phyloP scores from a whole-genome alignment of 2,329 filamentous ascomycete genomes.

The Curvularia verruculosa region DNA sequence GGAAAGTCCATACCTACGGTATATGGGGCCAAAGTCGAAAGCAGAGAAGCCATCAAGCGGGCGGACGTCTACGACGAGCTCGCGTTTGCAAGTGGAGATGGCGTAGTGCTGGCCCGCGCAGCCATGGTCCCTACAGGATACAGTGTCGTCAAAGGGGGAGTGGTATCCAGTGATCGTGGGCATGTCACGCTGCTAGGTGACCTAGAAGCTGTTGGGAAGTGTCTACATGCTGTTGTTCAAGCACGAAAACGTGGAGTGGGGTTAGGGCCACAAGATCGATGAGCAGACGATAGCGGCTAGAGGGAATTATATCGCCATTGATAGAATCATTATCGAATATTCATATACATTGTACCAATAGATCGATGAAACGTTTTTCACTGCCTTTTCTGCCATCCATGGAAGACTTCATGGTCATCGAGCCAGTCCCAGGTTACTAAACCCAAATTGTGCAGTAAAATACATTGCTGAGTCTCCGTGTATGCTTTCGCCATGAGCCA shows the following conservation, averaged over 20 bases:
- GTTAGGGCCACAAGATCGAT: conserved; percentile 50
- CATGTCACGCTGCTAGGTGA: conserved; percentile 90
- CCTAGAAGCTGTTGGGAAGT: conserved; percentile 77
- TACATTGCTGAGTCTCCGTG: not conserved
- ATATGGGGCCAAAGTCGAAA: conserved; percentile 76
- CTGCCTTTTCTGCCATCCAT: not conserved
- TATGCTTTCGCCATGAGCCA: not conserved
- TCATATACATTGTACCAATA: not conserved
- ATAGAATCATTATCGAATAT: not conserved
- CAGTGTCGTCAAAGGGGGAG: conserved; percentile 71
- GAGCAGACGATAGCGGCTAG: not conserved
- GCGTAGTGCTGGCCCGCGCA: conserved; percentile 83
- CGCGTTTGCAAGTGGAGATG: conserved; percentile 85
- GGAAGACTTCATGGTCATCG: not conserved
- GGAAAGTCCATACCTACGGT: conserved; percentile 87
- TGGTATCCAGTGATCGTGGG: conserved; percentile 80
- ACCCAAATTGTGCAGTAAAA: not conserved
- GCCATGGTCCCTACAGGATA: conserved; percentile 87
- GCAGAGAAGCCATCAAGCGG: conserved; percentile 74
- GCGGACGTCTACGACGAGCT: conserved; percentile 85
- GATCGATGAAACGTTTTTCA: not conserved
- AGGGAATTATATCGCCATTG: not conserved
- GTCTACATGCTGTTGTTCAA: conserved; percentile 69
- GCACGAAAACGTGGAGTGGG: conserved; percentile 79
- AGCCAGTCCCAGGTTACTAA: not conserved